A percentile compares a stretch with the other conserved stretches of the same genome.
These are phyloP conservation scores for Naganishia liquefaciens DNA, from an alignment of 1,284 basidiomycete genomes.

Conservation along the genomic window DNA sequence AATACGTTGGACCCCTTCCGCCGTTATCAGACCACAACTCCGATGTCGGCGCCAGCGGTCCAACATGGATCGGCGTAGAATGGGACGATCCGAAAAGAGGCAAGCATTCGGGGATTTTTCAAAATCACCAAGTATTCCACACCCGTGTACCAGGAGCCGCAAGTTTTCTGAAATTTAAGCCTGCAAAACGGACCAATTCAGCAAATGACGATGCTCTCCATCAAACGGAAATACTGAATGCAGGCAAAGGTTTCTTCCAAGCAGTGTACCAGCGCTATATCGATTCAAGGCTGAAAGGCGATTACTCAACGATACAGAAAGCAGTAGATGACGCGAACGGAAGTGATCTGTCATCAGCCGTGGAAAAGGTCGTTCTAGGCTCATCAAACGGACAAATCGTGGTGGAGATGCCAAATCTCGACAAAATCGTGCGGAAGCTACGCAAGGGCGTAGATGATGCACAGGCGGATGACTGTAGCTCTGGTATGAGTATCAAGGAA, in stretches of 20 bases:
- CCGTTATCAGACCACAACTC: conserved; percentile 24
- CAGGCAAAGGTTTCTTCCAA: conserved; percentile 70
- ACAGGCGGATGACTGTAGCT: conserved; percentile 30
- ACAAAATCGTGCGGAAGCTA: conserved; percentile 72
- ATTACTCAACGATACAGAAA: conserved; percentile 34
- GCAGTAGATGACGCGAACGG: conserved; percentile 44
- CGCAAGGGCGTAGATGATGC: conserved; percentile 1
- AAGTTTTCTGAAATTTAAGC: conserved; percentile 45
- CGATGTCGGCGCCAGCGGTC: conserved; percentile 2
- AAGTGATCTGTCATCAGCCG: conserved; percentile 34
- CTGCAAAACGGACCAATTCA: neutral
- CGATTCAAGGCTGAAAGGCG: conserved; percentile 52
- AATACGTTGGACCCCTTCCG: conserved; percentile 46
- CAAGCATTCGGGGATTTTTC: conserved; percentile 81
- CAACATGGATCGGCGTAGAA: conserved; percentile 84
- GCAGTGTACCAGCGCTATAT: conserved; percentile 77
- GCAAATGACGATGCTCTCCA: neutral
- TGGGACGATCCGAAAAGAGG: conserved; percentile 85
- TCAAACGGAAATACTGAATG: conserved; percentile 36
- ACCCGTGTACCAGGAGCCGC: conserved; percentile 45
- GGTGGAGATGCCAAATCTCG: conserved; percentile 81
- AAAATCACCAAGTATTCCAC: conserved; percentile 74
- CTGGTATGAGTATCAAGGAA: conserved; percentile 70
- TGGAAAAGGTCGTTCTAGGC: conserved; percentile 64
- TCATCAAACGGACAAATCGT: conserved; percentile 76